These are phyloP conservation scores for Cruciata laevipes DNA, from an alignment of 257 asterid genomes.

Conservation along the genomic window DNA sequence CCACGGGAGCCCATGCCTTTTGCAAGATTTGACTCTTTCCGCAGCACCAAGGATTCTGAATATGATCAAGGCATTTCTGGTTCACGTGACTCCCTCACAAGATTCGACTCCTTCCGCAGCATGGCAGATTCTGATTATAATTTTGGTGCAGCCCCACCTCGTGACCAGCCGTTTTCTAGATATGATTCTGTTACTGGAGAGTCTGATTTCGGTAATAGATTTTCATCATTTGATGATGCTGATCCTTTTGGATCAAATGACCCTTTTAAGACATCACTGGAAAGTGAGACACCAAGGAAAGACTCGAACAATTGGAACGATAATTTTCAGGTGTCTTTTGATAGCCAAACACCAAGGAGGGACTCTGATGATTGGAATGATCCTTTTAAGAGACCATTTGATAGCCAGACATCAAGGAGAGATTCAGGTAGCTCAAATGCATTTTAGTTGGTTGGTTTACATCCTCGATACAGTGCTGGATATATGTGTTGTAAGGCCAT, in stretches of 20 bases:
- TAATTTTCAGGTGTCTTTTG: conserved; percentile 55
- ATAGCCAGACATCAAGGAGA: conserved; percentile 12
- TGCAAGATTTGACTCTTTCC: conserved; percentile 78
- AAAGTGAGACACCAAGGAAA: conserved; percentile 58
- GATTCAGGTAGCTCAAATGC: conserved; percentile 48
- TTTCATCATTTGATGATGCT: conserved; percentile 66
- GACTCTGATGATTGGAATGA: conserved; percentile 34
- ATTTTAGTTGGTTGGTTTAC: conserved; percentile 32
- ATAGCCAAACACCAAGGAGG: conserved; percentile 57
- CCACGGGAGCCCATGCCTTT: conserved; percentile 37
- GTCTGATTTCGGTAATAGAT: conserved; percentile 55
- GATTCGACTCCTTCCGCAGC: conserved; percentile 82
- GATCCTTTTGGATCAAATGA: conserved; percentile 70
- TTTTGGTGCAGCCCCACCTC: conserved; percentile 38
- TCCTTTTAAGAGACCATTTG: conserved; percentile 8
- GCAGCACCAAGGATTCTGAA: conserved; percentile 51
- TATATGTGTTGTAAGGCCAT: not conserved
- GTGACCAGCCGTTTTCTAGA: conserved; percentile 29
- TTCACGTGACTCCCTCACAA: conserved; percentile 45
- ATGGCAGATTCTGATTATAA: conserved; percentile 74
- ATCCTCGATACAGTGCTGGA: conserved; percentile 6
- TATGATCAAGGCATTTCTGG: conserved; percentile 55
- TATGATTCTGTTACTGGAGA: conserved; percentile 44
- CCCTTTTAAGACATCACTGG: conserved; percentile 58
- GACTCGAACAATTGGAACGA: conserved; percentile 74